A percentile compares a stretch with the other conserved stretches of the same genome.
These are phyloP conservation scores for Carex sylvatica DNA, from an alignment of 202 grass and related monocot genomes.

Conservation along the genomic window DNA sequence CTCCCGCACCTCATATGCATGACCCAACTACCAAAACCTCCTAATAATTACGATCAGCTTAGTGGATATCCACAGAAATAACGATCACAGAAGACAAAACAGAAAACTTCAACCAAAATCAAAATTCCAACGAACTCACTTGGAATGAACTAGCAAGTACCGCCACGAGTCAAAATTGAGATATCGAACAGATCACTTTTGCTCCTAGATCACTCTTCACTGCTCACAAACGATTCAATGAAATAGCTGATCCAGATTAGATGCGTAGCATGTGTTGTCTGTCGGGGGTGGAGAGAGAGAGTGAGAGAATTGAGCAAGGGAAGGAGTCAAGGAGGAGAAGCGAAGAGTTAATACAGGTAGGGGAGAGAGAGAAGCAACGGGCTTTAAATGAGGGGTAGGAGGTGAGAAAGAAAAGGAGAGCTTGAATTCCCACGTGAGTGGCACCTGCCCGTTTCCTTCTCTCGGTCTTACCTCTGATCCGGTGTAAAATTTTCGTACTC, in stretches of 20 bases:
- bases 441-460: constrained; percentile 23
- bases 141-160: neutral
- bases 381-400: constrained; percentile 27
- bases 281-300: neutral
- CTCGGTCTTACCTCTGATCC: neutral
- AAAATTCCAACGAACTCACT: constrained; percentile 12
- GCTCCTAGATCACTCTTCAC: neutral
- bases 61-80: neutral
- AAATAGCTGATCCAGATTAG: constrained; percentile 19
- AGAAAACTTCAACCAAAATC: neutral
- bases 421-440: constrained; percentile 27
- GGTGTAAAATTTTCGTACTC: neutral
- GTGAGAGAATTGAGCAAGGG: neutral
- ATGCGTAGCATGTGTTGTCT: constrained; percentile 8
- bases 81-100: neutral
- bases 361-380: constrained; percentile 6
- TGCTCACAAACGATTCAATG: constrained; percentile 1
- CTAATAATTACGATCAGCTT: constrained; percentile 7
- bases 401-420: constrained; percentile 3
- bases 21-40: constrained; percentile 21
- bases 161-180: neutral
- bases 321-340: neutral
- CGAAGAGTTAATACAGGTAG: constrained; percentile 3
- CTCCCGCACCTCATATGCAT: constrained; percentile 18
- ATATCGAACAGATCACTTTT: neutral